Evolutionary conservation across 2,329 filamentous ascomycete species (phyloP), one percentile per base, ranked within the genome.

Genomic region (Aspergillus pseudoterreus): DNA sequence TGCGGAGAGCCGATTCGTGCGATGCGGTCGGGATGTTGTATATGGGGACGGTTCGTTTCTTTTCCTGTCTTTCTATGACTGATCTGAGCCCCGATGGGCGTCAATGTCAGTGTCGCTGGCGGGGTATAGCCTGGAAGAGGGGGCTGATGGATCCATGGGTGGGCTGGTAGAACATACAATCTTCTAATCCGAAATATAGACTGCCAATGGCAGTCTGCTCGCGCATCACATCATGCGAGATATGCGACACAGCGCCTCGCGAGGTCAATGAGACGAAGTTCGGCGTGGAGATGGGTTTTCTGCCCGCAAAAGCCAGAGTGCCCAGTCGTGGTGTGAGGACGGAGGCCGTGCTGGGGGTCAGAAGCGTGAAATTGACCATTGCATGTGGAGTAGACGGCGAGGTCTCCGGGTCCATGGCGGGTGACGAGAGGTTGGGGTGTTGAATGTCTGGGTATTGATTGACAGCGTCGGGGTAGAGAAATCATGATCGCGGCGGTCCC

Each of bases 161-260:
- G 3, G 12, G 15, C 17, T 8, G 5, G 15, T 2, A 21, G 14
- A 17, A 71, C 88, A 72, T 79, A 96, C 94, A 97, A 71, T 99
- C 94, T 77, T 99, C 94, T 24, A 97, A 75, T 0, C 87, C 89
- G 63, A 94, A 77, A 67, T 95, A 95, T 3, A 89, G 78, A 22
- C 87, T 88, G 24, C 77, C 75, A 53, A 95, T 77, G 4, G 80
- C 68, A 1, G 85, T 84, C 62, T 87, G 78, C 50, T 83, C 85
- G 38, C 73, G 69, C 58, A 94, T 77, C 55, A 87, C 87, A 75
- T 99, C 94, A 36, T 91, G 92, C 3, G 92, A 88, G 57, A 99
- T 74, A 73, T 99, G 94, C 47, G 94, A 91, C 33, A 97, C 77
- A 1, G 82, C 83, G 19, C 94, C 94, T 63, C 94, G 82, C 32